phyloP scores from a whole-genome alignment of 2,329 filamentous ascomycete species.

The Cadophora gregata region DNA sequence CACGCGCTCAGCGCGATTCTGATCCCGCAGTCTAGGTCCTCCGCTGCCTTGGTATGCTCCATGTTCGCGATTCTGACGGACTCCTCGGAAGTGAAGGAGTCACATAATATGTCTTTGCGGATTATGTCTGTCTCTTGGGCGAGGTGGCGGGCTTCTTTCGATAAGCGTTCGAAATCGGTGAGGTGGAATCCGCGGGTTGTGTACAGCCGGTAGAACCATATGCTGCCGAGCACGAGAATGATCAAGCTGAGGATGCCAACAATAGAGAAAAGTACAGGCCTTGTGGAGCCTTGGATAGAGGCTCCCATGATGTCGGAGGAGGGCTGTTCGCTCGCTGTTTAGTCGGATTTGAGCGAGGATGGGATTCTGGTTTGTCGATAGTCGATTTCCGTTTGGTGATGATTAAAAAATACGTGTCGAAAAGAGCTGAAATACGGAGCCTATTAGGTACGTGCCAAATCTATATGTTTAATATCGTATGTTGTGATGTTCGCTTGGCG shows the following conservation, averaged over 20 bases:
- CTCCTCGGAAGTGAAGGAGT: conserved; percentile 21
- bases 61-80: conserved; percentile 24
- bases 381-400: not conserved
- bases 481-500: conserved; percentile 18
- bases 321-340: not conserved
- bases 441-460: not conserved
- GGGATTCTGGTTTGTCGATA: not conserved
- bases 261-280: conserved; percentile 25
- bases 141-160: conserved; percentile 25
- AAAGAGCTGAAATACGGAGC: not conserved
- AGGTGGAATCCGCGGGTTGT: conserved; percentile 26
- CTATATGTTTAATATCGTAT: not conserved
- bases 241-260: conserved; percentile 21
- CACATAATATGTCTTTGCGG: conserved; percentile 23
- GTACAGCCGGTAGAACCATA: conserved; percentile 20
- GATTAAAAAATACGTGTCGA: not conserved
- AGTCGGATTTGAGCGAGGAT: conserved; percentile 3
- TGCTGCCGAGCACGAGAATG: not conserved
- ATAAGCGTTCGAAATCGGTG: conserved; percentile 28
- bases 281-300: conserved; percentile 19
- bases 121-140: conserved; percentile 26
- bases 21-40: conserved; percentile 32
- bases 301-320: conserved; percentile 2
- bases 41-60: conserved; percentile 24
- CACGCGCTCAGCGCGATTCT: conserved; percentile 31